Evolutionary conservation across 73 alveolate genomes (phyloP).

Genomic region (Tetrahymena borealis): DNA sequence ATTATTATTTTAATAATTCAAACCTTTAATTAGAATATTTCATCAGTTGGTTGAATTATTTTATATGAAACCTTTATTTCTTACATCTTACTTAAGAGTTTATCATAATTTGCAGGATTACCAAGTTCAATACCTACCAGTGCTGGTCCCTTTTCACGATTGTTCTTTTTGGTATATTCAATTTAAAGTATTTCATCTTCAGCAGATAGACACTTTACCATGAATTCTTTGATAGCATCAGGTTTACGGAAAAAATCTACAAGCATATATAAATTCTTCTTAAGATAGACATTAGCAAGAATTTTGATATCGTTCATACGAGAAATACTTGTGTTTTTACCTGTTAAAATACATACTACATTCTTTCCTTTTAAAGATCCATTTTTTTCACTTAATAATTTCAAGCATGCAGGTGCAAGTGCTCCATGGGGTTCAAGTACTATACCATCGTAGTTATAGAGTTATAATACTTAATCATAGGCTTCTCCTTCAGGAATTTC

Average conservation of each 20-base stretch:
- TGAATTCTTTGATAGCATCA: not conserved
- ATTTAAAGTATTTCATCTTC: not conserved
- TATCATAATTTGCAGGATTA: not conserved
- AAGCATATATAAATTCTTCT: not conserved
- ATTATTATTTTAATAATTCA: not conserved
- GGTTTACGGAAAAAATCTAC: not conserved
- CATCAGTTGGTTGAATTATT: not conserved
- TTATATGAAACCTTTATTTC: not conserved
- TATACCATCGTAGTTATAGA: not conserved
- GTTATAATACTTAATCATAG: not conserved
- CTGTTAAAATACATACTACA: not conserved
- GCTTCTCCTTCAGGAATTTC: not conserved
- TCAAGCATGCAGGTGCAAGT: not conserved
- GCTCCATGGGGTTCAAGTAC: not conserved
- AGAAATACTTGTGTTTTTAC: not conserved
- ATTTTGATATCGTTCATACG: not conserved
- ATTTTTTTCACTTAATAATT: not conserved
- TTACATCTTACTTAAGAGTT: not conserved
- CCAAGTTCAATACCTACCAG: not conserved
- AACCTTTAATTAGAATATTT: not conserved
- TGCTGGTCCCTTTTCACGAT: not conserved
- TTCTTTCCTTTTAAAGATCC: not conserved
- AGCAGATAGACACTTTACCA: not conserved
- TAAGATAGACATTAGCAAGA: not conserved
- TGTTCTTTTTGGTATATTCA: not conserved